Conservation (phyloP, 352 stramenopile genomes). For the Phytophthora cactorum region DNA sequence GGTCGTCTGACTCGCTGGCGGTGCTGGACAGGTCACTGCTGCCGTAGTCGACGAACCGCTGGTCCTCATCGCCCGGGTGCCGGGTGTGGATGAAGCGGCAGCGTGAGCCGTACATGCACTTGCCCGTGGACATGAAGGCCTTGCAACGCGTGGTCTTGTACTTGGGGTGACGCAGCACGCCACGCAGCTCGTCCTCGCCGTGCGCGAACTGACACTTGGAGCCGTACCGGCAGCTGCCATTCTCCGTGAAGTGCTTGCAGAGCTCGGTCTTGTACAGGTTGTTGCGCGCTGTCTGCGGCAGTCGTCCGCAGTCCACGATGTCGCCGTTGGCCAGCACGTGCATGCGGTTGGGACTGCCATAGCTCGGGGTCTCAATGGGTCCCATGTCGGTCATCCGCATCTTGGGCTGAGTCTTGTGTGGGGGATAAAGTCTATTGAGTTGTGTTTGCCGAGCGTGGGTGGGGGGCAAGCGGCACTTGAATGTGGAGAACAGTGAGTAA, state of each 20-base stretch:
- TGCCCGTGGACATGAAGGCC: constrained; percentile 82
- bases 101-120: constrained; percentile 88
- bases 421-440: constrained; percentile 21
- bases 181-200: constrained; percentile 82
- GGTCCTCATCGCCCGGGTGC: constrained; percentile 41
- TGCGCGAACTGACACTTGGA: constrained; percentile 92
- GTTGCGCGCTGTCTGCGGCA: constrained; percentile 83
- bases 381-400: constrained; percentile 44
- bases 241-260: constrained; percentile 90
- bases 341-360: constrained; percentile 62
- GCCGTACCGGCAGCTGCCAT: constrained; percentile 87
- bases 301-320: constrained; percentile 81
- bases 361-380: constrained; percentile 41
- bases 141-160: constrained; percentile 94
- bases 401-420: constrained; percentile 14
- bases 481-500: constrained; percentile 1
- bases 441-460: constrained; percentile 13
- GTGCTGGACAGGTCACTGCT: constrained; percentile 60
- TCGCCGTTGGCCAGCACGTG: constrained; percentile 88
- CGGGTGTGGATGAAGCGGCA: constrained; percentile 88
- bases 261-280: constrained; percentile 94
- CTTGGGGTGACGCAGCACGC: constrained; percentile 89
- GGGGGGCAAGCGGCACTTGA: not conserved
- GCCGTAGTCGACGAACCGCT: constrained; percentile 40
- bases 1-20: constrained; percentile 72